phyloP scores from a whole-genome alignment of 1,284 basidiomycete genomes.

The Meripilus lineatus region DNA sequence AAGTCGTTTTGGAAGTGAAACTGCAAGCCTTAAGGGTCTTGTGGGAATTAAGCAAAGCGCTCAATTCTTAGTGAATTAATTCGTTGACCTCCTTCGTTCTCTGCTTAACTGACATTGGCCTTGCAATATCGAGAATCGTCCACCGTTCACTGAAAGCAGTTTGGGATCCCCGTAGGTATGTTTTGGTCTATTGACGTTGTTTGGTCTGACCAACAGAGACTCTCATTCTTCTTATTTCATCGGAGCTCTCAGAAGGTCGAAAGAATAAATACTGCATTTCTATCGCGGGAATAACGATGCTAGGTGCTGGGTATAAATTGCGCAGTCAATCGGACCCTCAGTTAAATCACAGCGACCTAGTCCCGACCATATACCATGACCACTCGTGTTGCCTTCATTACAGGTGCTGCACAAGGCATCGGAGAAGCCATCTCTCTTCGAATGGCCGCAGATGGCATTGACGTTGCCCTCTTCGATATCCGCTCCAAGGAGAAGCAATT shows the following conservation, averaged over 20 bases:
- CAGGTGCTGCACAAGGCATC: slow-evolving; percentile 21
- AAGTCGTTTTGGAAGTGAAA: no score
- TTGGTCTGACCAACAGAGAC: neutral
- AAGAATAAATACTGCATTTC: neutral
- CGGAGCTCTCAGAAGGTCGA: neutral
- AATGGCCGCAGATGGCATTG: slow-evolving; percentile 19
- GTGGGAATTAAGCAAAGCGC: no score
- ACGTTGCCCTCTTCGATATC: slow-evolving; percentile 19
- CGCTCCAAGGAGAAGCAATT: slow-evolving; percentile 10
- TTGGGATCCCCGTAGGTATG: no score
- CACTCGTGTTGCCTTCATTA: slow-evolving; percentile 16
- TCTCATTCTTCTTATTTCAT: neutral
- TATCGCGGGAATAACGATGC: no score
- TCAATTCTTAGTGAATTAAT: no score
- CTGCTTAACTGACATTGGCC: no score
- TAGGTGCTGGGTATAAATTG: neutral
- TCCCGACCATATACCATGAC: neutral
- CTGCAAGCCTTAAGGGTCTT: no score
- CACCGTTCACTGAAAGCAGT: no score
- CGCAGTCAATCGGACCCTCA: neutral
- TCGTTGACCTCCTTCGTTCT: no score
- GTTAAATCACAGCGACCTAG: neutral
- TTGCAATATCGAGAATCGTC: no score
- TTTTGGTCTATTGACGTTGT: no score
- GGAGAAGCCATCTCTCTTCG: slow-evolving; percentile 18